Evolutionary conservation across 345 rosid genomes (phyloP).

Genomic region (Aethionema arabicum): DNA sequence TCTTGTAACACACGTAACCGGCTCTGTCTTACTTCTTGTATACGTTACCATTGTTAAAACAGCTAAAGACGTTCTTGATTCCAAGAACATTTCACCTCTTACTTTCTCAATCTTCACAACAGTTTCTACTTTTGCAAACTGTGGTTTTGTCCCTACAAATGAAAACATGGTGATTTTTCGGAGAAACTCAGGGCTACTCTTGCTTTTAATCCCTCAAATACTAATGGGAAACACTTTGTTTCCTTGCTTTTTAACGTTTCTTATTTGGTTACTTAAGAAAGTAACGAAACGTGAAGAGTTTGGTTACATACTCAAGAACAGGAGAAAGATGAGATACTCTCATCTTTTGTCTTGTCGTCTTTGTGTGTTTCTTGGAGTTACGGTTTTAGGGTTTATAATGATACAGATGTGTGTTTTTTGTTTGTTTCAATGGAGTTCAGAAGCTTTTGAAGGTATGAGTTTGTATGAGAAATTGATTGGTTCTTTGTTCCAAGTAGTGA

Average conservation of each 20-base stretch:
- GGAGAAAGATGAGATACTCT: conserved; percentile 39
- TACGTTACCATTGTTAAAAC: conserved; percentile 40
- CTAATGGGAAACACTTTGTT: conserved; percentile 61
- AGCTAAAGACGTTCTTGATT: conserved; percentile 41
- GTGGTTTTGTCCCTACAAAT: conserved; percentile 72
- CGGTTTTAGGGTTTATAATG: conserved; percentile 45
- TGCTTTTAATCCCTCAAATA: conserved; percentile 51
- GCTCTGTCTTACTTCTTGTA: conserved; percentile 37
- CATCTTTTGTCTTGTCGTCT: conserved; percentile 44
- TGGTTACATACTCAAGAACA: conserved; percentile 43
- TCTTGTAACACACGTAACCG: conserved; percentile 37
- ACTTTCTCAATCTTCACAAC: conserved; percentile 59
- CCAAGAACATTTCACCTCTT: conserved; percentile 35
- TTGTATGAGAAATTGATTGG: conserved; percentile 47
- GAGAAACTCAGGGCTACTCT: conserved; percentile 53
- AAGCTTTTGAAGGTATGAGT: conserved; percentile 40
- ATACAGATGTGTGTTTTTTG: conserved; percentile 43
- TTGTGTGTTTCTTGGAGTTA: conserved; percentile 36
- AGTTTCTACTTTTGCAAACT: conserved; percentile 54
- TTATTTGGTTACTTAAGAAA: conserved; percentile 44
- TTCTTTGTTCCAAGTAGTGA: conserved; percentile 44
- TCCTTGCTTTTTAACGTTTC: conserved; percentile 43
- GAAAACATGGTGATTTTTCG: conserved; percentile 67
- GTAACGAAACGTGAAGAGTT: conserved; percentile 36
- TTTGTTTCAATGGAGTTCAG: conserved; percentile 54